Evolutionary conservation across 2,329 filamentous ascomycete genomes (phyloP).

Genomic region (Phialophora verrucosa): DNA sequence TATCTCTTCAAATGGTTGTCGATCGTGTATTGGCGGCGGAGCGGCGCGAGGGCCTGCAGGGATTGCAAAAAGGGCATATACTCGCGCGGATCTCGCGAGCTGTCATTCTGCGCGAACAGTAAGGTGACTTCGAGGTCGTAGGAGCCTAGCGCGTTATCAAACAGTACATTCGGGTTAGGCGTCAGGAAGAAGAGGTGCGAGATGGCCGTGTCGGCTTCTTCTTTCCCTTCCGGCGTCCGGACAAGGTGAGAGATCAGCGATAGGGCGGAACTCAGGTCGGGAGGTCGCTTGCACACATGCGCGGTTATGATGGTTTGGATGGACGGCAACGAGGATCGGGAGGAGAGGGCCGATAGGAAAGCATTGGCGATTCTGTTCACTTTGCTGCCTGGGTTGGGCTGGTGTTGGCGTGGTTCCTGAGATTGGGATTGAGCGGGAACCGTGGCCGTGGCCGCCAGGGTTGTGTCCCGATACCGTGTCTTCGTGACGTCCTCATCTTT

Average conservation of each 20-base stretch:
- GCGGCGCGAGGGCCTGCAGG: constrained; percentile 73
- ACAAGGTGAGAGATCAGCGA: constrained; percentile 75
- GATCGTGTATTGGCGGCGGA: constrained; percentile 79
- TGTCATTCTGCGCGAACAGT: constrained; percentile 84
- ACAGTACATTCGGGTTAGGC: constrained; percentile 82
- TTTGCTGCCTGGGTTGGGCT: constrained; percentile 57
- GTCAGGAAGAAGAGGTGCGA: constrained; percentile 98
- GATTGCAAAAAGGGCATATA: constrained; percentile 94
- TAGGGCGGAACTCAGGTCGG: constrained; percentile 85
- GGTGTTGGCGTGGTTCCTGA: constrained; percentile 23
- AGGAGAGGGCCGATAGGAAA: constrained; percentile 71
- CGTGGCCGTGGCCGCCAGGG: constrained; percentile 38
- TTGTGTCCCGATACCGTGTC: constrained; percentile 91
- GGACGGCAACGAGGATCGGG: constrained; percentile 64
- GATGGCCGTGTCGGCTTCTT: constrained; percentile 82
- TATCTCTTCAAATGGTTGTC: constrained; percentile 83
- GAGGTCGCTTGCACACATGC: constrained; percentile 90
- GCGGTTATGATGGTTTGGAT: constrained; percentile 93
- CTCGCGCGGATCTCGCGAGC: constrained; percentile 91
- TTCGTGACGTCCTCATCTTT: constrained; percentile 90
- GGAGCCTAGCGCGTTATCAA: constrained; percentile 85
- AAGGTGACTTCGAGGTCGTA: constrained; percentile 91
- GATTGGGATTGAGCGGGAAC: constrained; percentile 20
- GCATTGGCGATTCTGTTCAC: constrained; percentile 89
- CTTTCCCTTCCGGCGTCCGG: constrained; percentile 48